Evolutionary conservation across 139 green algal genomes (phyloP).

Genomic region (Chlamydomonas incerta): DNA sequence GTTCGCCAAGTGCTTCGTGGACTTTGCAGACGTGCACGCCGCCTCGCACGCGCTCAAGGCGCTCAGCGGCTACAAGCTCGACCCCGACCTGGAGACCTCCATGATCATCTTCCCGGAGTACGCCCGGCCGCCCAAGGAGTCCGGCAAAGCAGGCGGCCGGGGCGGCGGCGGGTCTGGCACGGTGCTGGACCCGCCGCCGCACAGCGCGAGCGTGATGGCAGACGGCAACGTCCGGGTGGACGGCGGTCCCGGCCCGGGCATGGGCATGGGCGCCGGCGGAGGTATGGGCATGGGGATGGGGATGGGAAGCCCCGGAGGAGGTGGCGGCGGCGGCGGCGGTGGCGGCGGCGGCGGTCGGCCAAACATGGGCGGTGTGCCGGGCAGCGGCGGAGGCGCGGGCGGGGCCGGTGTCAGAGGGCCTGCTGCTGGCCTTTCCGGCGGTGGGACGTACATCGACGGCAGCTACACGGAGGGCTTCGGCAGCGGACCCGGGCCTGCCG

Average conservation of each 20-base stretch:
- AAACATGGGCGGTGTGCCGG: neutral
- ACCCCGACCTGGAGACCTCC: conserved; percentile 37
- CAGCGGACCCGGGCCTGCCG: neutral
- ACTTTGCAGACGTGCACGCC: conserved; percentile 53
- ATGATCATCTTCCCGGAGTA: conserved; percentile 37
- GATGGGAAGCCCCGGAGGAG: no score
- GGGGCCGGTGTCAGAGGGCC: no score
- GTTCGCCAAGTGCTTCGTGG: conserved; percentile 60
- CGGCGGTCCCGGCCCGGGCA: no score
- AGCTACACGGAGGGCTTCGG: neutral
- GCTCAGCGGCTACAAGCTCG: conserved; percentile 55
- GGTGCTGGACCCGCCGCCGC: neutral
- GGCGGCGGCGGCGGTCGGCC: neutral
- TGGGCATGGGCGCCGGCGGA: no score
- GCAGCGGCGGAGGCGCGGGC: neutral
- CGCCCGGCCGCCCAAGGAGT: conserved; percentile 39
- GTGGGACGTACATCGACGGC: conserved; percentile 17
- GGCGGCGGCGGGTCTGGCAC: neutral
- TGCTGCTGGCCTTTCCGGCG: no score
- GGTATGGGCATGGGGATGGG: neutral
- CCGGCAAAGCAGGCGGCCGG: neutral
- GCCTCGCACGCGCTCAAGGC: conserved; percentile 51
- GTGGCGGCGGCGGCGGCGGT: neutral
- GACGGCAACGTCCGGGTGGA: no score
- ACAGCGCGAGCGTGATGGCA: no score